phyloP scores from a whole-genome alignment of 1,139 yeast species.

The Hemisphaericaspora xylofermentans region DNA sequence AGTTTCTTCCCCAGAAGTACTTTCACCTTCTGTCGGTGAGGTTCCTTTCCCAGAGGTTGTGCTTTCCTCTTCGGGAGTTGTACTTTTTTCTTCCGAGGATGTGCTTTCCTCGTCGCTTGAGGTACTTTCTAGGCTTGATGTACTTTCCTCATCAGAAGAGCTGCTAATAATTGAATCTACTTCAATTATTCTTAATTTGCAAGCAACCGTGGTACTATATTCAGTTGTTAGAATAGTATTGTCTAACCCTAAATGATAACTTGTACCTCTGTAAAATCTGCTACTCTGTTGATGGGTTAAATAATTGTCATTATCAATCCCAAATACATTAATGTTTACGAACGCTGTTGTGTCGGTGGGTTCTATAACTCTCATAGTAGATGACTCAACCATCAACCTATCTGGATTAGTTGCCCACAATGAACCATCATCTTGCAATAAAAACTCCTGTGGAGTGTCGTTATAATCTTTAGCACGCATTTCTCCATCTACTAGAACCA shows the following conservation, averaged over 20 bases:
- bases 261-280: conserved; percentile 3
- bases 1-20: too few relatives aligned
- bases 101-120: background rate
- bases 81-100: background rate
- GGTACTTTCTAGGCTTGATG: background rate
- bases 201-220: conserved; percentile 1
- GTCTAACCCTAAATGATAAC: conserved; percentile 1
- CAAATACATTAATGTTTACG: conserved; percentile 1
- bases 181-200: conserved; percentile 1
- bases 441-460: background rate
- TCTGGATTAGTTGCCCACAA: conserved; percentile 1
- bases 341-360: background rate
- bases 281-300: background rate
- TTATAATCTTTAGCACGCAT: background rate
- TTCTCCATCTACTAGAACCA: conserved; percentile 1
- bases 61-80: background rate
- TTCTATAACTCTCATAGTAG: conserved; percentile 2
- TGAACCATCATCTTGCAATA: background rate
- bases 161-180: background rate
- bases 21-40: background rate
- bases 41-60: background rate
- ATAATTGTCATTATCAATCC: background rate
- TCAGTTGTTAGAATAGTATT: conserved; percentile 1
- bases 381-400: conserved; percentile 2
- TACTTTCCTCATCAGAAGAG: background rate